Base-by-base conservation (phyloP, 148 eudicot genomes). In the Cornus kousa region DNA sequence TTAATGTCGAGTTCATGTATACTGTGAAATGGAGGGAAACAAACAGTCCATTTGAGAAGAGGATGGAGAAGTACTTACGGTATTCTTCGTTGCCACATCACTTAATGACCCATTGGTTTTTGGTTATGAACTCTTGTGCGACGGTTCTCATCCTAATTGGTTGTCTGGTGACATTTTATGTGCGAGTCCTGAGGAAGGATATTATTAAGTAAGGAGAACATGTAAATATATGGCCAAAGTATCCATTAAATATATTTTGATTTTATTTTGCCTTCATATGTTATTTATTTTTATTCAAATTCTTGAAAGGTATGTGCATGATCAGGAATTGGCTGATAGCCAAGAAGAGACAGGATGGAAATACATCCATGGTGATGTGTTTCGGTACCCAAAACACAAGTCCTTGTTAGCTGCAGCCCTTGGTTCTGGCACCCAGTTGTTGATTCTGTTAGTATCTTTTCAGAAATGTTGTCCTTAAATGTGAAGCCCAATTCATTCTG, bases 271-370 rank as follows among this genome's bases (percentile, higher is more conserved):
- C 57, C 24, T 70, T 4, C 7, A 70, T 78, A 3, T n/a, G 20
- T 22, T 77, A 7, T 17, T 67, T 10, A 59, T 22, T 74, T 16
- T 46, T 2, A 16, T 35, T 43, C 48, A 59, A 46, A 39, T 73
- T 16, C 68, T 9, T 73, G 62, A 79, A 73, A 83, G 85, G 76
- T 83, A 70, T 71, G 74, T 68, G 0, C 11, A 71, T 32, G 76
- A 75, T n/a, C 79, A 73, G 75, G 78, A 70, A 53, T n/a, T 48
- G 24, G 17, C 46, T 69, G 81, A 82, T 39, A 78, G 70, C 37
- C 81, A 74, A 70, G 85, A 78, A 33, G 85, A 78, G 46, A 82
- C 60, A 5, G 85, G 85, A 19, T 82, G 85, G 85, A 82, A 82
- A 59, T 57, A 65, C 80, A 48, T 81, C 73, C 83, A 80, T 37